Percentiles rank a stretch among this genome's conserved stretches.
These are phyloP conservation scores for Macrolepiota fuliginosa DNA, from an alignment of 768 basidiomycete genomes.

Conservation along the genomic window DNA sequence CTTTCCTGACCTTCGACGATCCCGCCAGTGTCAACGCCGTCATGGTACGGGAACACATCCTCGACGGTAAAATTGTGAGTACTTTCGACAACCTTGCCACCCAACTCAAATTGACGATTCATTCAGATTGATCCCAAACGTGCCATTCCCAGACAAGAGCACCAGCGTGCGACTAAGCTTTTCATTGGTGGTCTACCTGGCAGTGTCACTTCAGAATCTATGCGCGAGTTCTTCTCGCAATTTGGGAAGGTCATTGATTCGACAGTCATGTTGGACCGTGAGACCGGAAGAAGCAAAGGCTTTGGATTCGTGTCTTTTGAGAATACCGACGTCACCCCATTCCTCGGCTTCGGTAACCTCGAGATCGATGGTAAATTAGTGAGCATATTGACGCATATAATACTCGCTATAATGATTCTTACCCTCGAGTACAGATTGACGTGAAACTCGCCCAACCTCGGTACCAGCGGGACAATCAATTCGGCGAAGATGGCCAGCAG, in stretches of 20 bases:
- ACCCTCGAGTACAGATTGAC: constrained; percentile 68
- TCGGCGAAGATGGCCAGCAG: constrained; percentile 40
- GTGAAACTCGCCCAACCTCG: constrained; percentile 96
- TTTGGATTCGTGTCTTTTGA: constrained; percentile 98
- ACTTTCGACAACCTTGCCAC: constrained; percentile 14
- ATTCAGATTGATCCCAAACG: constrained; percentile 98
- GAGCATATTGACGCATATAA: constrained; percentile 26
- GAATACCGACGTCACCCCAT: constrained; percentile 84
- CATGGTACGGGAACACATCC: constrained; percentile 90
- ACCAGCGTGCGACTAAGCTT: constrained; percentile 88
- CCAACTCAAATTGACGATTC: constrained; percentile 3
- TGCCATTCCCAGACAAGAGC: constrained; percentile 95
- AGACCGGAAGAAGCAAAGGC: constrained; percentile 92
- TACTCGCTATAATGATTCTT: background rate
- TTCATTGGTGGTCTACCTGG: constrained; percentile 95
- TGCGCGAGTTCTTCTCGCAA: constrained; percentile 91
- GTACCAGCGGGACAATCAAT: constrained; percentile 68
- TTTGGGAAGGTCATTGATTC: constrained; percentile 97
- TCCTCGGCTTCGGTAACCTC: constrained; percentile 84
- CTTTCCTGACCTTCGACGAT: constrained; percentile 95
- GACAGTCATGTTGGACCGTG: constrained; percentile 97
- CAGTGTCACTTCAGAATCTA: constrained; percentile 88
- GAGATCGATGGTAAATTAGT: constrained; percentile 96
- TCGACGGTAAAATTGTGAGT: constrained; percentile 97
- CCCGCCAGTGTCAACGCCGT: constrained; percentile 92